Evolutionary conservation across 2,329 filamentous ascomycete species (phyloP).

Genomic region (Claviceps sp.): DNA sequence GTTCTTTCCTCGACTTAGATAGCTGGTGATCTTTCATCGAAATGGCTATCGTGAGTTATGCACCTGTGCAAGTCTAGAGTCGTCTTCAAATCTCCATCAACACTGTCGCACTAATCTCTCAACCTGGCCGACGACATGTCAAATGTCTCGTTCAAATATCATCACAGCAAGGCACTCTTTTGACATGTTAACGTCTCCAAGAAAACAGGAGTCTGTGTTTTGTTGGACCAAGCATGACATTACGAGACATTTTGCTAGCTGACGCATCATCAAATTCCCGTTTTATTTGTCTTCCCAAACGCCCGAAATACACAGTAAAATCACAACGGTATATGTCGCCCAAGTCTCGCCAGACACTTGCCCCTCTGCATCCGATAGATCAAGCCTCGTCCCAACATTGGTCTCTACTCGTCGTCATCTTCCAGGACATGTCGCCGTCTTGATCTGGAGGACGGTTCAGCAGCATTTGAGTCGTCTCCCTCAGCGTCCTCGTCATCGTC

Average conservation of each 20-base stretch:
- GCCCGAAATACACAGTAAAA: neutral
- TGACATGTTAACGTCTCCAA: too few relatives aligned
- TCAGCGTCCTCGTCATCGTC: slow-evolving; percentile 39
- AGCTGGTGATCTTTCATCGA: too few relatives aligned
- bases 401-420: slow-evolving; percentile 24
- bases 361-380: neutral
- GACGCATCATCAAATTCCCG: neutral
- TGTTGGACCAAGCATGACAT: neutral
- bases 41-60: too few relatives aligned
- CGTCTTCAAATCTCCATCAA: too few relatives aligned
- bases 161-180: too few relatives aligned
- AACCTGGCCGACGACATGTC: too few relatives aligned
- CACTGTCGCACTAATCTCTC: too few relatives aligned
- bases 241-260: neutral
- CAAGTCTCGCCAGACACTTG: neutral
- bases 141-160: too few relatives aligned
- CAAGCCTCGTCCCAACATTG: neutral
- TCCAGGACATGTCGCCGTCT: slow-evolving; percentile 45
- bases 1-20: too few relatives aligned
- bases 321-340: neutral
- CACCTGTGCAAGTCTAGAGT: too few relatives aligned
- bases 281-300: neutral
- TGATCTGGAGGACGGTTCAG: slow-evolving; percentile 28
- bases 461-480: slow-evolving; percentile 37
- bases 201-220: neutral